These are phyloP conservation scores for Leishmania mexicana DNA, from an alignment of 208 protist genomes.

Conservation along the genomic window DNA sequence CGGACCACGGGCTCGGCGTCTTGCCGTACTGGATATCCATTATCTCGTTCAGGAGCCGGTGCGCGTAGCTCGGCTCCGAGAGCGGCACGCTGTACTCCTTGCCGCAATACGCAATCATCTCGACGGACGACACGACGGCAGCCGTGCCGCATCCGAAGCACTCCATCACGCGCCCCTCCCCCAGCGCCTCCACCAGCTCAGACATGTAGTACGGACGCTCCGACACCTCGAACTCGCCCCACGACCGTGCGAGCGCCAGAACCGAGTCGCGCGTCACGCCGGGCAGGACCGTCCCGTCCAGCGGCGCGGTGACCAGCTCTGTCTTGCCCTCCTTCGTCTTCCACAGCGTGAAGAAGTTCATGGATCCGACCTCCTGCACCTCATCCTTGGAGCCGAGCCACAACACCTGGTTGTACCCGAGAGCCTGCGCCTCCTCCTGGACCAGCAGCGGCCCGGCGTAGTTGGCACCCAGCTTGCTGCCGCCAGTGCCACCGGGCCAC, in stretches of 20 bases:
- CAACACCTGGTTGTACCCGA: constrained; percentile 96
- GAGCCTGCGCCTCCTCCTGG: constrained; percentile 83
- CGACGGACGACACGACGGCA: constrained; percentile 94
- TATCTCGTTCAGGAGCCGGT: constrained; percentile 57
- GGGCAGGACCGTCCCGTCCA: constrained; percentile 95
- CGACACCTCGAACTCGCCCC: constrained; percentile 90
- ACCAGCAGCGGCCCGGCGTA: constrained; percentile 91
- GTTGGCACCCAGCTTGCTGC: constrained; percentile 94
- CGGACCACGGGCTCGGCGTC: constrained; percentile 54
- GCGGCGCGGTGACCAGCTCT: constrained; percentile 95
- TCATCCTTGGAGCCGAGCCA: constrained; percentile 95
- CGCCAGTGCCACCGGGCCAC: constrained; percentile 96
- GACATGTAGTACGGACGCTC: constrained; percentile 83
- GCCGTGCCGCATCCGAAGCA: constrained; percentile 97
- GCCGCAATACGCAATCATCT: constrained; percentile 82
- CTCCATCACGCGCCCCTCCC: constrained; percentile 91
- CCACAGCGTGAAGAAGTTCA: constrained; percentile 98
- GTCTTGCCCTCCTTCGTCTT: constrained; percentile 66
- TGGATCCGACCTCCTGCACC: constrained; percentile 98
- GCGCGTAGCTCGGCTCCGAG: constrained; percentile 50
- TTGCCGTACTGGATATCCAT: constrained; percentile 75
- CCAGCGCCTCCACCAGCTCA: constrained; percentile 86
- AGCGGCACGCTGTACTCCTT: constrained; percentile 59
- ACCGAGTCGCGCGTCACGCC: constrained; percentile 97
- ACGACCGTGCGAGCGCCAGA: constrained; percentile 77